Base-by-base conservation (phyloP, 2,329 filamentous ascomycete genomes). In the Emericellopsis cladophorae region DNA sequence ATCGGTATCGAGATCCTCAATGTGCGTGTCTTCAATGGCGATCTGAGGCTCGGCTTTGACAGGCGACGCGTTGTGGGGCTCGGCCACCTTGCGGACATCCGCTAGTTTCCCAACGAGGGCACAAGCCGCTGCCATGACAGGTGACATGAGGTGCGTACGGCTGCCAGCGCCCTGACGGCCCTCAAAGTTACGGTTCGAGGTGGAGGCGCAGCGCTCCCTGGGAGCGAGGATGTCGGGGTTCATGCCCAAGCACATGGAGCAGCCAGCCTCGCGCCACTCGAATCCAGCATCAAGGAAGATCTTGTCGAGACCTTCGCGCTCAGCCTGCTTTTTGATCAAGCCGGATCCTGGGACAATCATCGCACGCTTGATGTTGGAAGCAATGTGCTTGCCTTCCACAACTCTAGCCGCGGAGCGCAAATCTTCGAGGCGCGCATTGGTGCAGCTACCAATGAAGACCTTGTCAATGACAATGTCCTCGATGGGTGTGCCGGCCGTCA, bases 171-270 rank as follows among this genome's bases (percentile, higher is more conserved):
- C 92, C 65, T 98, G 92, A 48, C 92, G 82, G 46, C 92, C 92
- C 61, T 96, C 92, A 51, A 96, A 96, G 65, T 96, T 96, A 53
- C 92, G 84, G 68, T 96, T 96, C 47, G 86, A 93, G 39, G 92
- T 96, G 57, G 83, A 90, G 34, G 92, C 92, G 59, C 92, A 96
- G 54, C 92, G 81, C 66, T 98, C 92, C 59, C 83, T 76, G 41
- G 92, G 89, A 2, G 88, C 79, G 37, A 96, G 75, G 48, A 98
- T 96, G 60, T 98, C 92, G 0, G 92, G 90, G 70, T 98, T 98
- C 44, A 98, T 98, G 59, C 92, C 92, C 42, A 98, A 74, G 59
- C 92, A 96, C 92, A 98, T 98, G 47, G 86, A 94, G 75, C 92
- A 98, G 39, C 92, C 92, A 49, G 92, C 92, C 67, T 98, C 92